phyloP scores from a whole-genome alignment of 169 alveolate genomes.

The Eimeria praecox region DNA sequence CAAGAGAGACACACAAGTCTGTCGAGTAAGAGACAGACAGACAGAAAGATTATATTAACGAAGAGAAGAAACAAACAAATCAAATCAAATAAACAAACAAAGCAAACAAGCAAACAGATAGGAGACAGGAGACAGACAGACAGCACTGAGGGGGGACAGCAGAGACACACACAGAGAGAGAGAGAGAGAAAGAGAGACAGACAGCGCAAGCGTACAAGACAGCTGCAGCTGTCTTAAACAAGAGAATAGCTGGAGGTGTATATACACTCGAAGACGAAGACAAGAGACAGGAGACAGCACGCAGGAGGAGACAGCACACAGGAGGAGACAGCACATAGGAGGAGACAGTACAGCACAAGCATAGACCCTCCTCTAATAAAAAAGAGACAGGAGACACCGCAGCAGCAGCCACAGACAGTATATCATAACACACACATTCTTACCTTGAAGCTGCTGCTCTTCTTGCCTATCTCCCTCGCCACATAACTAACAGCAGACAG shows the following conservation, averaged over 20 bases:
- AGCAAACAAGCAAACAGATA: background rate
- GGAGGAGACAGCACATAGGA: background rate
- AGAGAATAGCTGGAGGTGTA: too few relatives aligned
- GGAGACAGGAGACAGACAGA: background rate
- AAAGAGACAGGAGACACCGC: too few relatives aligned
- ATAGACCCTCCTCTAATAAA: too few relatives aligned
- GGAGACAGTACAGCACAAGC: background rate
- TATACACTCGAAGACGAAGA: too few relatives aligned
- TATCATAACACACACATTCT: background rate
- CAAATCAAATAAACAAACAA: too few relatives aligned
- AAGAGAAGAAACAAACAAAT: background rate
- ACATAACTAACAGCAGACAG: slow-evolving; percentile 47
- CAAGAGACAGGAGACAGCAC: too few relatives aligned
- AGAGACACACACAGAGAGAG: background rate
- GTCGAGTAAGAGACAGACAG: background rate
- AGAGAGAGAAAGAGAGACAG: background rate
- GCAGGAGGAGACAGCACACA: background rate
- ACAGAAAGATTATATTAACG: background rate
- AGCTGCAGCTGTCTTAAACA: too few relatives aligned
- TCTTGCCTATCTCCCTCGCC: slow-evolving; percentile 29
- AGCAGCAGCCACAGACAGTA: too few relatives aligned
- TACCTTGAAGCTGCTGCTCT: slow-evolving; percentile 39
- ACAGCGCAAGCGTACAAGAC: too few relatives aligned
- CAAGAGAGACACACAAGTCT: too few relatives aligned
- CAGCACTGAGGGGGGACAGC: background rate